Evolutionary conservation across 371 early-diverging fungal genomes (phyloP).

Genomic region (Lichtheimia ornata): DNA sequence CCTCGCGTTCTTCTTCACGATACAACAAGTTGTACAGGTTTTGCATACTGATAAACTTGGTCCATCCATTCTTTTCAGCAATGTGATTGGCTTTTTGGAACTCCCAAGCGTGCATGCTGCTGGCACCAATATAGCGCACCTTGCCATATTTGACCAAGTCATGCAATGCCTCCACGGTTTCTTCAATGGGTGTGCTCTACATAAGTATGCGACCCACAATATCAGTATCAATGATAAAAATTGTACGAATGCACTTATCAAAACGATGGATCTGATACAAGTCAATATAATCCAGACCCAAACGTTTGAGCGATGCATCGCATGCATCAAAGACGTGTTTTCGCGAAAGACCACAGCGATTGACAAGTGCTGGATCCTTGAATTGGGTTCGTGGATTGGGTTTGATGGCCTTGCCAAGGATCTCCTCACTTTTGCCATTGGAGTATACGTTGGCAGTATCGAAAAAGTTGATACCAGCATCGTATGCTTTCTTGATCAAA

Average conservation of each 20-base stretch:
- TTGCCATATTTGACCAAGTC: constrained; percentile 54
- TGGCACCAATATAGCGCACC: constrained; percentile 49
- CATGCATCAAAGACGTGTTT: constrained; percentile 57
- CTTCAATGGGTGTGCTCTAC: constrained; percentile 38
- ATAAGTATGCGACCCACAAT: neutral
- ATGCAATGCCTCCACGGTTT: constrained; percentile 59
- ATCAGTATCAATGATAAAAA: neutral
- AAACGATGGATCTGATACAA: constrained; percentile 60
- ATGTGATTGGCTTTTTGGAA: constrained; percentile 42
- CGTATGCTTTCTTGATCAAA: constrained; percentile 45
- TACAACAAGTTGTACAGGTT: constrained; percentile 56
- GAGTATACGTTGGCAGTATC: constrained; percentile 35
- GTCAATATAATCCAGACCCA: constrained; percentile 62
- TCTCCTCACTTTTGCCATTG: constrained; percentile 38
- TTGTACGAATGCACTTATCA: constrained; percentile 9
- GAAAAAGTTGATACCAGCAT: constrained; percentile 51
- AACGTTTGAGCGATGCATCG: constrained; percentile 50
- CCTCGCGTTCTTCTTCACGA: constrained; percentile 66
- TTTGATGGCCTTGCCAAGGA: constrained; percentile 44
- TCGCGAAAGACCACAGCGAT: constrained; percentile 48
- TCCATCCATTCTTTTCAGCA: constrained; percentile 54
- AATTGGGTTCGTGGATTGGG: no score
- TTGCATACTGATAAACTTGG: constrained; percentile 53
- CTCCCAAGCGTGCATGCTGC: constrained; percentile 36
- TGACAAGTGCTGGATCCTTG: constrained; percentile 12